Evolutionary conservation across 2,329 filamentous ascomycete genomes (phyloP), one percentile per base, ranked within the genome.

Genomic region (Colletotrichum orchidophilum): DNA sequence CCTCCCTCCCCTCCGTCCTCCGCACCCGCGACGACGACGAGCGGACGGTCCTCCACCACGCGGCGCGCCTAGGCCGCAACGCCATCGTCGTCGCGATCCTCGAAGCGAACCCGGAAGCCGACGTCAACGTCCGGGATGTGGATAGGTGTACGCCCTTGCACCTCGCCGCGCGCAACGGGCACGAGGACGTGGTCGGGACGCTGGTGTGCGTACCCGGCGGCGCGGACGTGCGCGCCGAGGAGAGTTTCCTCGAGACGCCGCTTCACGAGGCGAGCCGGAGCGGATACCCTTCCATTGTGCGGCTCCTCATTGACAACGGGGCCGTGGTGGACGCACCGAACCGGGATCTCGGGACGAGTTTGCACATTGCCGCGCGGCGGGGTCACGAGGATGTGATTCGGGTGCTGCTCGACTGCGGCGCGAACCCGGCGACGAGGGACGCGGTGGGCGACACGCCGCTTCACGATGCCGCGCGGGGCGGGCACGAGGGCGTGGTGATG

Each of bases 371-470:
- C 3, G 57, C 71, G 13, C 24, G 73, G 0, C 8, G 71, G 0
- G 73, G 73, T 13, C 57, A 67, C 29, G 63, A 39, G 29, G 57
- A 3, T 0, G 73, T 63, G 42, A 60, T 74, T 1, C 27, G 29
- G 1, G 61, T 46, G 9, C 18, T 74, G 24, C 53, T 74, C 7
- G 67, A 63, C 0, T 55, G 67, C 5, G 73, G 73, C 3, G 71
- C 73, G 18, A 74, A 74, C 26, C 73, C 73, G 12, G 71, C 63
- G n/a, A 74, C 73, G 33, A 67, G 50, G 29, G 73, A 74, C 26
- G 68, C 64, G 13, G 73, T 73, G 3, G 73, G 73, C 29, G 73
- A 74, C 33, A 75, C 73, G 33, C 73, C 73, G 27, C 67, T 75
- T 1, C 66, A 73, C 24, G 73, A 74, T 3, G 73, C 73, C 2